Percentiles rank a stretch among this genome's conserved stretches.
Conservation (phyloP, 208 protist genomes). For the Leishmania guyanensis region DNA sequence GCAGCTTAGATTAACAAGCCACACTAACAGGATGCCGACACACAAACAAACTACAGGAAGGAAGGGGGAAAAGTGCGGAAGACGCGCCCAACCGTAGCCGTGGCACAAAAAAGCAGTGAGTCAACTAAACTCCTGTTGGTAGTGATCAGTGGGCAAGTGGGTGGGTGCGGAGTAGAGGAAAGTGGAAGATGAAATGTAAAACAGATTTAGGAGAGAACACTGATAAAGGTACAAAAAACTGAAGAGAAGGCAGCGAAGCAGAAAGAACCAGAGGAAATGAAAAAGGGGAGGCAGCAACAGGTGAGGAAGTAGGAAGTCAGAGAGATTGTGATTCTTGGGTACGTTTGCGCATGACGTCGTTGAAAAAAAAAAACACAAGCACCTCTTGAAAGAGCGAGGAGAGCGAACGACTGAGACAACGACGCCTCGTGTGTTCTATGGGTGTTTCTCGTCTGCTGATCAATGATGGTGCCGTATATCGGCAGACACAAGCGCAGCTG, state of each 20-base stretch:
- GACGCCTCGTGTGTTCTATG: background rate
- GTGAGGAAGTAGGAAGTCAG: background rate
- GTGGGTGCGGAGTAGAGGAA: background rate
- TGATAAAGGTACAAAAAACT: background rate
- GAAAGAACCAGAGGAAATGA: background rate
- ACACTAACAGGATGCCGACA: background rate
- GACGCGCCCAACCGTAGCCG: background rate
- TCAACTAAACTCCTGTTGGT: background rate
- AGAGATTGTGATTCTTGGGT: background rate
- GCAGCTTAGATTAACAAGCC: background rate
- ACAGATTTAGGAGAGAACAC: background rate
- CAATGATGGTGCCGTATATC: background rate
- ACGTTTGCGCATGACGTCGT: background rate
- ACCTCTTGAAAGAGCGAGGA: background rate
- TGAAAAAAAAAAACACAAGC: background rate
- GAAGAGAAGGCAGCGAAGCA: conserved; percentile 4
- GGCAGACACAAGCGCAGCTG: background rate
- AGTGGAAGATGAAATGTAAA: background rate
- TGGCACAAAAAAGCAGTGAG: background rate
- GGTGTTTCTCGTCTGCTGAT: background rate
- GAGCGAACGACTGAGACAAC: background rate
- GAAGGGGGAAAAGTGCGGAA: background rate
- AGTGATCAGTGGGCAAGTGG: background rate
- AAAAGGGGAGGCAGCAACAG: background rate
- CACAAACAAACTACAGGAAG: background rate